Percentiles rank a stretch among this genome's conserved stretches.
These are phyloP conservation scores for Cystofilobasidium macerans DNA, from an alignment of 768 basidiomycete genomes.

Conservation along the genomic window DNA sequence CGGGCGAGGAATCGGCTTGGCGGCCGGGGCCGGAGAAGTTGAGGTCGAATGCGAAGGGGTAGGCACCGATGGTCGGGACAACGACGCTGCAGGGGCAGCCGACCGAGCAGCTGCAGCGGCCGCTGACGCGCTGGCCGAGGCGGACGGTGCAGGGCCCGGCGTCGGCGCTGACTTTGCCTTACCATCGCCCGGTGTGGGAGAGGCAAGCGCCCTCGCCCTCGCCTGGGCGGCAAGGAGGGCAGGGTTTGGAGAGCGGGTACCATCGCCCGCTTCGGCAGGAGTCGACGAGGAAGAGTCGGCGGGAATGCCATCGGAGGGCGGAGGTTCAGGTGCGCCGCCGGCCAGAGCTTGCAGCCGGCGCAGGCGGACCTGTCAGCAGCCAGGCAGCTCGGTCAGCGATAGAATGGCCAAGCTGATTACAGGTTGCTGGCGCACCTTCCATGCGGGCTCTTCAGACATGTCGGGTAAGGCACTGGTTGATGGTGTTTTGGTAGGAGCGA, in stretches of 20 bases:
- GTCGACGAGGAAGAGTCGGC: slow-evolving; percentile 40
- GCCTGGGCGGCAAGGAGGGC: no score
- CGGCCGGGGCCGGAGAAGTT: slow-evolving; percentile 44
- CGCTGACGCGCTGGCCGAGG: slow-evolving; percentile 11
- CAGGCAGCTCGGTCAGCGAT: background rate
- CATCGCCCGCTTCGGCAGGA: slow-evolving; percentile 33
- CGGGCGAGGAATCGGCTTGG: background rate
- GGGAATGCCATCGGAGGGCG: slow-evolving; percentile 32
- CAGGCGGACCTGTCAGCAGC: slow-evolving; percentile 59
- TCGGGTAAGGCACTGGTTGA: background rate
- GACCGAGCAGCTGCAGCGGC: slow-evolving; percentile 1
- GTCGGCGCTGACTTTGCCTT: background rate
- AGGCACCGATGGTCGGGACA: slow-evolving; percentile 43
- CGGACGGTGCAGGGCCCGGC: slow-evolving; percentile 18
- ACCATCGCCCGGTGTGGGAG: background rate
- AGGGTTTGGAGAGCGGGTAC: no score
- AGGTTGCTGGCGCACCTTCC: background rate
- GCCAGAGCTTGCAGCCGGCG: slow-evolving; percentile 83
- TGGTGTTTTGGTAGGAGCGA: background rate
- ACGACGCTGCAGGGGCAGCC: slow-evolving; percentile 35
- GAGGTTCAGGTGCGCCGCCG: slow-evolving; percentile 30
- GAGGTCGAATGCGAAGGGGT: no score
- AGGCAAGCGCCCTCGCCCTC: background rate
- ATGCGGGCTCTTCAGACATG: slow-evolving; percentile 3
- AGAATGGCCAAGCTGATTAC: background rate